Conservation (phyloP, 257 asterid genomes). For the Striga asiatica region DNA sequence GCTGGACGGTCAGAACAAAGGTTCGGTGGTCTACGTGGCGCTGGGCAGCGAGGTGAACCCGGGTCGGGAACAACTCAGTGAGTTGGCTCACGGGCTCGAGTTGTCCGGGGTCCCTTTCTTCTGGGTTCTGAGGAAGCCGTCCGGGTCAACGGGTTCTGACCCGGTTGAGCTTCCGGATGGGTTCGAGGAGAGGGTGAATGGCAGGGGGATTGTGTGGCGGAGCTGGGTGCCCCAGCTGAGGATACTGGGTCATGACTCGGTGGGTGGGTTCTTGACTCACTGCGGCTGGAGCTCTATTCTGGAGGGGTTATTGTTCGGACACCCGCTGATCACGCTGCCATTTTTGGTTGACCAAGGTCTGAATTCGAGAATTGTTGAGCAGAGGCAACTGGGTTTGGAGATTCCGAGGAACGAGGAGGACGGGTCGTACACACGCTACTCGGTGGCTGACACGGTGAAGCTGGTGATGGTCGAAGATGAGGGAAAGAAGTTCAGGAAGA, state of each 20-base stretch:
- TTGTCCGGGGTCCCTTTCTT: constrained; percentile 25
- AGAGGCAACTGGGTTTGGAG: constrained; percentile 21
- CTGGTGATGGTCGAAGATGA: constrained; percentile 19
- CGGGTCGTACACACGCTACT: constrained; percentile 21
- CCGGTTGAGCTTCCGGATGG: constrained; percentile 19
- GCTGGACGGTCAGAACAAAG: constrained; percentile 7
- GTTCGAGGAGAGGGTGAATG: constrained; percentile 27
- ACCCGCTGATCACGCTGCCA: constrained; percentile 25
- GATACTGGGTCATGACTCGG: constrained; percentile 36
- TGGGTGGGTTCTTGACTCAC: constrained; percentile 42
- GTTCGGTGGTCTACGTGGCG: constrained; percentile 27
- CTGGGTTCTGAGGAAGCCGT: constrained; percentile 24
- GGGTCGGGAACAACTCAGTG: constrained; percentile 18
- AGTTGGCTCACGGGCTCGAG: constrained; percentile 41
- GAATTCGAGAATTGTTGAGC: constrained; percentile 25
- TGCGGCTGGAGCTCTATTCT: constrained; percentile 39
- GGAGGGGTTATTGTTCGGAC: constrained; percentile 29
- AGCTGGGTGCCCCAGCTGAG: constrained; percentile 38
- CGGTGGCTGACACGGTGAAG: constrained; percentile 21
- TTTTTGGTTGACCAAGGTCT: constrained; percentile 27
- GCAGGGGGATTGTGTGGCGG: constrained; percentile 35
- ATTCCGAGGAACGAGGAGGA: constrained; percentile 22
- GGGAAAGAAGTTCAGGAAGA: constrained; percentile 10
- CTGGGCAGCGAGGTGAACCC: constrained; percentile 29
- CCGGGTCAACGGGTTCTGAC: not conserved